These are phyloP conservation scores for Neoscytalidium dimidiatum DNA, from an alignment of 2,329 filamentous ascomycete species.

Conservation along the genomic window DNA sequence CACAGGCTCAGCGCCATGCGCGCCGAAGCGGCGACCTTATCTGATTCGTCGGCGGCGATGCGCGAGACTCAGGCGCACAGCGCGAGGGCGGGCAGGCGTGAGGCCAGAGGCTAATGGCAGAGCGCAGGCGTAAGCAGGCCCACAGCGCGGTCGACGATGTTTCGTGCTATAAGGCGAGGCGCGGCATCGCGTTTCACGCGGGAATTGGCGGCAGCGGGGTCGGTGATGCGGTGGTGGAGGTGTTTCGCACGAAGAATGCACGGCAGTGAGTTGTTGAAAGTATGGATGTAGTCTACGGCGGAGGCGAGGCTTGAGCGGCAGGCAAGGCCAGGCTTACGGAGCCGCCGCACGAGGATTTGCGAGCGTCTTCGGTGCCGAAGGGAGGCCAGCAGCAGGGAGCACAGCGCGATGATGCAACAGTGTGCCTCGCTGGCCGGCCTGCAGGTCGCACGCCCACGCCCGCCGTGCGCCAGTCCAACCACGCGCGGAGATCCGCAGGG, in stretches of 20 bases:
- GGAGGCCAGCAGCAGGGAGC: neutral
- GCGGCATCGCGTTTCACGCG: slow-evolving; percentile 10
- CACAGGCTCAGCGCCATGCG: slow-evolving; percentile 5
- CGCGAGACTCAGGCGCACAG: neutral
- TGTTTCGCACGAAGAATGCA: neutral
- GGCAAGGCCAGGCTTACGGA: neutral
- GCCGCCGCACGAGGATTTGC: slow-evolving; percentile 6
- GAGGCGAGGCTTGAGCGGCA: neutral
- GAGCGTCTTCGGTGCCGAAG: slow-evolving; percentile 6
- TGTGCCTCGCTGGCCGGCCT: neutral
- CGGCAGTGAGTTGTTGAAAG: neutral
- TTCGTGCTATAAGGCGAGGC: slow-evolving; percentile 9
- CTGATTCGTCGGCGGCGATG: neutral
- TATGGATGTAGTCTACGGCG: neutral
- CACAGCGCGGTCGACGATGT: neutral
- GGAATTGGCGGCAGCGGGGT: neutral
- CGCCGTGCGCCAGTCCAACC: neutral
- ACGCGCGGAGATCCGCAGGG: slow-evolving; percentile 5
- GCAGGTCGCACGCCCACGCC: neutral
- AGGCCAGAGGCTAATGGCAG: neutral
- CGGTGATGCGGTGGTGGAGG: neutral
- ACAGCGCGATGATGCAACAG: slow-evolving; percentile 10
- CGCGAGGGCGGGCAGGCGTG: neutral
- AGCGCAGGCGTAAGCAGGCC: neutral
- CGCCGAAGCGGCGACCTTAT: neutral